These are phyloP conservation scores for Naganishia kalamii DNA, from an alignment of 768 basidiomycete genomes.

Conservation along the genomic window DNA sequence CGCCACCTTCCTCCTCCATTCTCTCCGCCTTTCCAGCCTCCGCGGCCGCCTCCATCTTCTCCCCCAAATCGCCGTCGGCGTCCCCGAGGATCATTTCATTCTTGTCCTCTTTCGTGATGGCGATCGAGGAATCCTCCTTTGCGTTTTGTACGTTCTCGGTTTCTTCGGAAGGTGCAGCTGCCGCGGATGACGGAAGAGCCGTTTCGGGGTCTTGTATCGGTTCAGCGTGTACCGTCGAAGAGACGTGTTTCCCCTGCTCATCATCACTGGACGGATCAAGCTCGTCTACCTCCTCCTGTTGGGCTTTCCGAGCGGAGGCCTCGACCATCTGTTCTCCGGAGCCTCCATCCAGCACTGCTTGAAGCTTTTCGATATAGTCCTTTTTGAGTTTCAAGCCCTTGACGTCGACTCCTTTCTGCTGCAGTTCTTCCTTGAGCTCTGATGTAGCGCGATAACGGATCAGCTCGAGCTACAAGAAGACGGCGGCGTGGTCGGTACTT, in stretches of 20 bases:
- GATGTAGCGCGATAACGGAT: neutral
- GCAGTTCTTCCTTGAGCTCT: conserved; percentile 43
- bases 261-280: neutral
- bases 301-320: neutral
- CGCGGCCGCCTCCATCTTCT: conserved; percentile 30
- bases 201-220: conserved; percentile 4
- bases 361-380: conserved; percentile 28
- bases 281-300: conserved; percentile 19
- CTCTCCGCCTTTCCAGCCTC: conserved; percentile 23
- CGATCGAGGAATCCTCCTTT: neutral
- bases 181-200: neutral
- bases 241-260: neutral
- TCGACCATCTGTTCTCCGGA: neutral
- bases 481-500: neutral
- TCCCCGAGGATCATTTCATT: conserved; percentile 18
- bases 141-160: neutral
- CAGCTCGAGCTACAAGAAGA: neutral
- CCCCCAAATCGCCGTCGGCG: conserved; percentile 24
- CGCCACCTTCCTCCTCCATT: conserved; percentile 11
- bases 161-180: neutral
- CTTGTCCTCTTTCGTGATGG: conserved; percentile 7
- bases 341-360: neutral
- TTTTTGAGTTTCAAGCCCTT: conserved; percentile 40
- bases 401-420: conserved; percentile 36
- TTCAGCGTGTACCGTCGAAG: neutral